Evolutionary conservation across 371 early-diverging fungal species (phyloP).

Genomic region (Apophysomyces variabilis): DNA sequence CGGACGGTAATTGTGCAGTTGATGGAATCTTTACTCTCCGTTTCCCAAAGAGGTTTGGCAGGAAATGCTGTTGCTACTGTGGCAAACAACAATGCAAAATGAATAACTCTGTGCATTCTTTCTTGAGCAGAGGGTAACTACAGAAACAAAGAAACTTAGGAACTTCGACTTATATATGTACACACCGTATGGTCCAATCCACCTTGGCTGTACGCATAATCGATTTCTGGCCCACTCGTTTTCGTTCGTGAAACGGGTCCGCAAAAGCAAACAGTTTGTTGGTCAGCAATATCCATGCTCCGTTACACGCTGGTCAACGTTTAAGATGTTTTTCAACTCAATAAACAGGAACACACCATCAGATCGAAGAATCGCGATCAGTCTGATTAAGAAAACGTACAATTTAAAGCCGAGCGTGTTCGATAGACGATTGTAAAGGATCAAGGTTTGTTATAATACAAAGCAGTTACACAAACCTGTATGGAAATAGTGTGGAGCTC

Average conservation of each 20-base stretch:
- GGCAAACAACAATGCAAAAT: not conserved
- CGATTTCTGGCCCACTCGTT: not conserved
- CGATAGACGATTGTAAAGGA: no score
- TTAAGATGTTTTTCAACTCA: no score
- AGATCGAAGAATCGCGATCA: no score
- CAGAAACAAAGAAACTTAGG: not conserved
- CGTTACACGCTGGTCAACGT: not conserved
- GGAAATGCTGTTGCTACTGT: not conserved
- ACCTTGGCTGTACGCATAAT: not conserved
- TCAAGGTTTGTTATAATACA: no score
- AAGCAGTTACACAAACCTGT: no score
- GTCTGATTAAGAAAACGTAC: no score
- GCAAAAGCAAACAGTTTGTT: not conserved
- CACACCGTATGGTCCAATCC: not conserved
- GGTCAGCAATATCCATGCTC: not conserved
- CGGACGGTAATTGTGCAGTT: constrained; percentile 4
- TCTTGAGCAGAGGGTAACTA: not conserved
- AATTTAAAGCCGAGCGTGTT: no score
- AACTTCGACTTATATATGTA: not conserved
- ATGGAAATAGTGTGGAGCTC: no score
- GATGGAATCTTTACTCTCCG: not conserved
- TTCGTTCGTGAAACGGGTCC: not conserved
- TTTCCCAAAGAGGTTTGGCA: not conserved
- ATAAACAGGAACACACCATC: no score
- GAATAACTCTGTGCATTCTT: not conserved